Base-by-base conservation (phyloP, 257 asterid species). In the Knoxia roxburghii region DNA sequence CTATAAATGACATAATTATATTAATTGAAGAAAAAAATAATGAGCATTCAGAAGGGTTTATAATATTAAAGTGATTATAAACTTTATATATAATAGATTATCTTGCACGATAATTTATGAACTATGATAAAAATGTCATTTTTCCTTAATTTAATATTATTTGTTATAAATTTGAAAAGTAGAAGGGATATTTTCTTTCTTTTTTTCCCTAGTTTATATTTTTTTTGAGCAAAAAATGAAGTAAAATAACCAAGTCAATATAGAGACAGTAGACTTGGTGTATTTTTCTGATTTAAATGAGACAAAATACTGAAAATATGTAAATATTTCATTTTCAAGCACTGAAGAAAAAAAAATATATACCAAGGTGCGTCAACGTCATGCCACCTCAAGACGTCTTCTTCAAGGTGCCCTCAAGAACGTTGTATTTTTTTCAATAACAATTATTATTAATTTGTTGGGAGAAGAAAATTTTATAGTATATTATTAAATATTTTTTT, bases 311-410 rank as follows among this genome's bases (percentile, higher is more conserved):
- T 39, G n/a, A n/a, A n/a, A n/a, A 37, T 9, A 3, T 40, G 33
- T 23, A 23, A 61, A 2, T 15, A 43, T 45, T 43, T 68, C 66
- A 56, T 57, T 57, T 45, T 68, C 72, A 40, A 55, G 49, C 18
- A 10, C 23, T 35, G 20, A 30, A 57, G 57, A 57, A 45, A 32
- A 43, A n/a, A 20, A 15, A 48, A 46, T 12, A 46, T 13, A 5
- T 39, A 21, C 4, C 1, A 21, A n/a, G 23, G 35, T 1, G 37
- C 5, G 73, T 68, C 59, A 57, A 57, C 49, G 30, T 68, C 73
- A 57, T 57, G 48, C 65, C 73, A 57, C 58, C 58, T 57, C 56
- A 57, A 30, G 13, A 11, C 29, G 48, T 37, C 24, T 11, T 4
- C 8, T 17, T 29, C 7, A 62, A 37, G n/a, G 46, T 41, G 46